Conservation (phyloP, 2,329 filamentous ascomycete genomes). For the Aspergillus sp. region DNA sequence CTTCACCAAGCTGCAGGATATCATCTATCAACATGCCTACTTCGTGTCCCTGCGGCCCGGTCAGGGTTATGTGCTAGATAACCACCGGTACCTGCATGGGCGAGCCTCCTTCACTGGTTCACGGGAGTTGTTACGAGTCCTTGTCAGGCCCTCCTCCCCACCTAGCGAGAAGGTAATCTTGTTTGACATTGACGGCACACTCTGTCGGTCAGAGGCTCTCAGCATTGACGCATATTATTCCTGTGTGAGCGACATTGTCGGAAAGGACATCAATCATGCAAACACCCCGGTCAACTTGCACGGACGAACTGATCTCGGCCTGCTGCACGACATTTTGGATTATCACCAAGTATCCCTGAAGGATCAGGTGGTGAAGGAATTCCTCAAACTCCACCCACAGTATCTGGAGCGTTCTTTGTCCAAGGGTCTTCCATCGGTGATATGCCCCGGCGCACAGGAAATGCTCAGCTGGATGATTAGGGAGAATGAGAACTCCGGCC, state of each 20-base stretch:
- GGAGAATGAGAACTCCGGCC: neutral
- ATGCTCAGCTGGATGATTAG: constrained; percentile 10
- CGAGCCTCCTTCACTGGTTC: constrained; percentile 14
- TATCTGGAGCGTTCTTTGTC: constrained; percentile 14
- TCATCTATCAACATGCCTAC: constrained; percentile 13
- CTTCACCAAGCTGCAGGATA: constrained; percentile 7
- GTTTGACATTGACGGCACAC: constrained; percentile 19
- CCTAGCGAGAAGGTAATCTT: constrained; percentile 7
- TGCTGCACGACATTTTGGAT: constrained; percentile 15
- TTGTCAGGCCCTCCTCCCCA: constrained; percentile 8
- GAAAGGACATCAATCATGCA: constrained; percentile 15
- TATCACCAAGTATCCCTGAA: constrained; percentile 12
- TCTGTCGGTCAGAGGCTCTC: constrained; percentile 17
- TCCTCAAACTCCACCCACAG: constrained; percentile 10
- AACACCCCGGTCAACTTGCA: constrained; percentile 17
- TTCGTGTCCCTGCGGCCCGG: constrained; percentile 10
- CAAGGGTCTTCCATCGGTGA: constrained; percentile 9
- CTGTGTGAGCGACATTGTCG: constrained; percentile 14
- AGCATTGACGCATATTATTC: constrained; percentile 19
- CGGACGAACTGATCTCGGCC: constrained; percentile 15
- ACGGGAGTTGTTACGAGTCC: constrained; percentile 14
- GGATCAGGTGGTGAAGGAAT: constrained; percentile 3
- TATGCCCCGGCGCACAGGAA: constrained; percentile 10
- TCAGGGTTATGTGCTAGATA: constrained; percentile 17
- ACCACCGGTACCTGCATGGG: constrained; percentile 17